A percentile compares a stretch with the other conserved stretches of the same genome.
Evolutionary conservation across 1,139 yeast genomes (phyloP).

Genomic region (Geotrichum restrictum): DNA sequence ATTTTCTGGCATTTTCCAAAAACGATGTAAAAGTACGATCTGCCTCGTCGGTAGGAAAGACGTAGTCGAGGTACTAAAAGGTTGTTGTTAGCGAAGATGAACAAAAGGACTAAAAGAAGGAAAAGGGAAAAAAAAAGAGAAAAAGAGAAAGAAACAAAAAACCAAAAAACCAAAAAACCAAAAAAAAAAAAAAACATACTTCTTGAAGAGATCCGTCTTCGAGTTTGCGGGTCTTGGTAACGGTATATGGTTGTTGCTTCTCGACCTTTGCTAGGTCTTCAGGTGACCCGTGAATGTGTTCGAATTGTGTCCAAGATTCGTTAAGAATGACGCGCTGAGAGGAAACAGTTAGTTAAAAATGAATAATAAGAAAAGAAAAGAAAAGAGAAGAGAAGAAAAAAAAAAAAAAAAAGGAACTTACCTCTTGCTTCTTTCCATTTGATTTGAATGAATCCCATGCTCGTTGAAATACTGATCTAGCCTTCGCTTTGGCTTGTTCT

Average conservation of each 20-base stretch:
- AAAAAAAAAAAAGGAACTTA: background rate
- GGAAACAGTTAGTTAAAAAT: conserved; percentile 2
- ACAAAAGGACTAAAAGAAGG: background rate
- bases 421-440: conserved; percentile 40
- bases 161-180: conserved; percentile 22
- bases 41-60: conserved; percentile 52
- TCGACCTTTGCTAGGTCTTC: conserved; percentile 39
- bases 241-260: conserved; percentile 55
- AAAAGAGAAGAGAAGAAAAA: background rate
- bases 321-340: conserved; percentile 48
- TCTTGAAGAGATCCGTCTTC: conserved; percentile 54
- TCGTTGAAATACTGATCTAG: conserved; percentile 54
- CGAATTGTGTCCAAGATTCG: conserved; percentile 67
- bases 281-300: conserved; percentile 55
- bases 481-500: conserved; percentile 49
- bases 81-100: too few species aligned
- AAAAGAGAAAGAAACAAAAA: background rate
- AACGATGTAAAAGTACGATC: conserved; percentile 47
- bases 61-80: conserved; percentile 49
- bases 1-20: conserved; percentile 60
- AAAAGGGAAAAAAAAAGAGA: background rate
- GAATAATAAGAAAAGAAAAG: background rate
- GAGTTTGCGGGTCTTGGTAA: conserved; percentile 46
- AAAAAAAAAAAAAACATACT: background rate
- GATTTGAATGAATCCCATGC: conserved; percentile 50